Base-by-base conservation (phyloP, 73 alveolate genomes). In the Effrenium voratum region DNA sequence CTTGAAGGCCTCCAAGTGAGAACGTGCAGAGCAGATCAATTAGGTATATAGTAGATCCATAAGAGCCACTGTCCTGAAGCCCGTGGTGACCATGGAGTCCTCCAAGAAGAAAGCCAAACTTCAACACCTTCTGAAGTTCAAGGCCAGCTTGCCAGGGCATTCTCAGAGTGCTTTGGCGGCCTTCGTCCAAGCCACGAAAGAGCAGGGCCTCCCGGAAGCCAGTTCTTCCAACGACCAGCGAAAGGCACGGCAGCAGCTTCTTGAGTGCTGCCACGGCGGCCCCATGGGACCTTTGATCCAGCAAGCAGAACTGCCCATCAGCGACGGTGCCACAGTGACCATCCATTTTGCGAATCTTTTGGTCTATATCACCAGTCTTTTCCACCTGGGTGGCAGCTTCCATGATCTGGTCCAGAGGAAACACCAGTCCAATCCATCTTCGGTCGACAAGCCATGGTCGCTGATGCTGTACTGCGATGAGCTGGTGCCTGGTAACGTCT, bases 121-220 rank as follows among this genome's bases (percentile, higher is more conserved):
- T 19, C 36, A 3, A 28, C 68, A 77, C 57, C 90, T 77, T 41
- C 44, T 77, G 44, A 45, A 41, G 26, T 77, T 77, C 90, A 43
- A 41, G 10, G 3, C 66, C 90, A 77, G 41, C 16, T 41, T 77
- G 49, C 90, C 90, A 0, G 44, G 24, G 44, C 90, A 77, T 77
- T 77, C 90, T 0, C 90, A 77, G 22, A 28, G 59, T 77, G 90
- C 90, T 77, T 77, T 77, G 68, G 90, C 90, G 22, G 90, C 68
- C 66, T n/a, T 77, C 41, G 13, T 44, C 40, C 43, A 77, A 3
- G 66, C 36, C 10, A 66, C 32, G 45, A 77, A 77, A 15, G 41
- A 77, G 49, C 22, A 45, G 26, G 90, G 90, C 36, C 38, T 4
- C 34, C 80, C 80, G n/a, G 80, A 15, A 43, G 45, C n/a, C 80